Percentiles rank a stretch among this genome's conserved stretches.
Conservation (phyloP, 1,139 yeast species). For the Taphrina pruni region DNA sequence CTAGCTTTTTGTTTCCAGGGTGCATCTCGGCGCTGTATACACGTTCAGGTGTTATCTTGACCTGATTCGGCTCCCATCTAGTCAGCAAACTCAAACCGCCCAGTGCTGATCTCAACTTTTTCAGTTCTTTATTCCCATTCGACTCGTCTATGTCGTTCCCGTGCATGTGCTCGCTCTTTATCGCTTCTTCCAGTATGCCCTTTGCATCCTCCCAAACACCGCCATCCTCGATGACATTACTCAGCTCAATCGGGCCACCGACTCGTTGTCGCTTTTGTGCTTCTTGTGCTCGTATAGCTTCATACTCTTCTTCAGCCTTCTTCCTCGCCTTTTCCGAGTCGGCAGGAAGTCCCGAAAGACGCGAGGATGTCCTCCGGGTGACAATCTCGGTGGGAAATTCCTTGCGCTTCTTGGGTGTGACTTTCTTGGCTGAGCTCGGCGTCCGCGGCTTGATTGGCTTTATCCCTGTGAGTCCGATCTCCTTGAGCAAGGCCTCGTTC, state of each 20-base stretch:
- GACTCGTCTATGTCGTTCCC: conserved; percentile 54
- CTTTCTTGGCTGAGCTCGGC: conserved; percentile 14
- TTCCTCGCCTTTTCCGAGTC: conserved; percentile 46
- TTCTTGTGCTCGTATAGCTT: conserved; percentile 45
- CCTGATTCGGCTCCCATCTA: conserved; percentile 69
- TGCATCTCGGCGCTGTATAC: conserved; percentile 77
- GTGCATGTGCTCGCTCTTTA: conserved; percentile 51
- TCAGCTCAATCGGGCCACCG: conserved; percentile 43
- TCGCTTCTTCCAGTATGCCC: conserved; percentile 7
- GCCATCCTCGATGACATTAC: conserved; percentile 39
- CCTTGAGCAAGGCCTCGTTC: conserved; percentile 58
- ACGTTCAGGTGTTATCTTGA: conserved; percentile 73
- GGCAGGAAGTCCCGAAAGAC: conserved; percentile 51
- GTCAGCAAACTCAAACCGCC: conserved; percentile 60
- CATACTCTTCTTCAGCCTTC: conserved; percentile 46
- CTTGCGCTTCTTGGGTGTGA: conserved; percentile 9
- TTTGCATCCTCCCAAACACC: conserved; percentile 38
- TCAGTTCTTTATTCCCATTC: conserved; percentile 29
- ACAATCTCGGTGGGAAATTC: conserved; percentile 23
- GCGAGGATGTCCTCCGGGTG: conserved; percentile 51
- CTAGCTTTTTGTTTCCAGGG: conserved; percentile 68
- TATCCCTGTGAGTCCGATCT: conserved; percentile 35
- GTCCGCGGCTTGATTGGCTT: conserved; percentile 22
- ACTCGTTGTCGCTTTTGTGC: conserved; percentile 40
- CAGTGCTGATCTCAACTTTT: conserved; percentile 61